Conservation (phyloP, 257 asterid species). For the Solanum medicagineum region DNA sequence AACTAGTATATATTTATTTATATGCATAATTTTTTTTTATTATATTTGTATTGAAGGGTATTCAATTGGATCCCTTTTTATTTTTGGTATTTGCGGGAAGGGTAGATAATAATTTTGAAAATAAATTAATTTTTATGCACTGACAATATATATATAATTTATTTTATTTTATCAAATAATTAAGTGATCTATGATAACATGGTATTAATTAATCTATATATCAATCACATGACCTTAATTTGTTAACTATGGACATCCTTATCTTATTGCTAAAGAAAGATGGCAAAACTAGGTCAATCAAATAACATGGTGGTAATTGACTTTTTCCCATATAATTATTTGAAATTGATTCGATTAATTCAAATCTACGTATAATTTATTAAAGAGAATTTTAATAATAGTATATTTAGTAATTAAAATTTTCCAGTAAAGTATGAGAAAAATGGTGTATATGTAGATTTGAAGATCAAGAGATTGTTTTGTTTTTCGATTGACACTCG, state of each 20-base stretch:
- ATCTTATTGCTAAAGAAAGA: background rate
- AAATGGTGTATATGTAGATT: too few relatives aligned
- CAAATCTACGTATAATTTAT: too few relatives aligned
- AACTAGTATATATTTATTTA: too few relatives aligned
- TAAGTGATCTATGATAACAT: background rate
- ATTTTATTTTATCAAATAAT: background rate
- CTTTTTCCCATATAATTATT: background rate
- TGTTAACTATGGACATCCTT: background rate
- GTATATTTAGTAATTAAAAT: too few relatives aligned
- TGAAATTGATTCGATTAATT: too few relatives aligned
- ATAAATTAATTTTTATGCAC: background rate
- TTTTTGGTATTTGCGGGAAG: background rate
- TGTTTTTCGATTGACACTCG: too few relatives aligned
- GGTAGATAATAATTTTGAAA: background rate
- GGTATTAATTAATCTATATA: too few relatives aligned
- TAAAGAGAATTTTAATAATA: too few relatives aligned
- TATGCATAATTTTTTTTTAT: too few relatives aligned
- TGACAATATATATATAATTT: background rate
- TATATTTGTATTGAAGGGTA: background rate
- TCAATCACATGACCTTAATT: background rate
- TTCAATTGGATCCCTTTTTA: background rate
- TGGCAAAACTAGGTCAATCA: background rate
- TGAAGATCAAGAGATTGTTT: too few relatives aligned
- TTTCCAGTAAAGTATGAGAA: too few relatives aligned
- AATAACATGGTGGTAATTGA: background rate